phyloP scores from a whole-genome alignment of 306 rosid species.

The Delonix regia region DNA sequence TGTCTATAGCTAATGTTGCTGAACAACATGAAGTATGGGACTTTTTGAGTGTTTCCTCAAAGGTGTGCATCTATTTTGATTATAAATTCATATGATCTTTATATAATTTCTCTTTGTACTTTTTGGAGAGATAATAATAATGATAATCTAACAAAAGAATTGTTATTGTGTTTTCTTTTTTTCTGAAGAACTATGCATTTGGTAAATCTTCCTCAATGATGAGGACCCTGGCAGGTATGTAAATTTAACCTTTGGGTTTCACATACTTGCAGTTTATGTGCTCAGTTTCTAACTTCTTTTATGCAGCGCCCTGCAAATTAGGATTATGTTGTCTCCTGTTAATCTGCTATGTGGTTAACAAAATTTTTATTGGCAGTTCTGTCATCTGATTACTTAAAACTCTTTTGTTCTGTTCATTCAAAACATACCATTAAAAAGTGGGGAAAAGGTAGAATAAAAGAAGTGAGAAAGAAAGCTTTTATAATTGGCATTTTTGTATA shows the following conservation, averaged over 20 bases:
- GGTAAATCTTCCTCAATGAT: conserved; percentile 96
- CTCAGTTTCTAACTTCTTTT: conserved; percentile 15
- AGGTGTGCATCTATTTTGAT: conserved; percentile 57
- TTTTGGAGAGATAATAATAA: conserved; percentile 1
- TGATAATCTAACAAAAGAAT: conserved; percentile 15
- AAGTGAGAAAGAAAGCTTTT: conserved; percentile 18
- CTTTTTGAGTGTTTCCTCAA: conserved; percentile 86
- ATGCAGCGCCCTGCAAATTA: conserved; percentile 17
- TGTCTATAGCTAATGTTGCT: conserved; percentile 92
- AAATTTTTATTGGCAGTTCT: neutral
- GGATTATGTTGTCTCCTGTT: conserved; percentile 8
- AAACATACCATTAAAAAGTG: neutral
- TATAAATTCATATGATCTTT: neutral
- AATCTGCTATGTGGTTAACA: neutral
- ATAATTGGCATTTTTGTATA: neutral
- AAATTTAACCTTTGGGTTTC: conserved; percentile 34
- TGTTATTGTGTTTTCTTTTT: conserved; percentile 14
- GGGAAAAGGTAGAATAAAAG: conserved; percentile 1
- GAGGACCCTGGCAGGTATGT: conserved; percentile 91
- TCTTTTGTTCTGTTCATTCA: neutral
- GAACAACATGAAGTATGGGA: conserved; percentile 99
- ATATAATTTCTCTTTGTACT: conserved; percentile 2
- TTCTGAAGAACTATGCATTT: conserved; percentile 76
- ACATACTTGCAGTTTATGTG: conserved; percentile 28
- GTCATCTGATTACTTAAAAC: neutral